Conservation (phyloP, 352 stramenopile species). For the Lagenidium sp. region DNA sequence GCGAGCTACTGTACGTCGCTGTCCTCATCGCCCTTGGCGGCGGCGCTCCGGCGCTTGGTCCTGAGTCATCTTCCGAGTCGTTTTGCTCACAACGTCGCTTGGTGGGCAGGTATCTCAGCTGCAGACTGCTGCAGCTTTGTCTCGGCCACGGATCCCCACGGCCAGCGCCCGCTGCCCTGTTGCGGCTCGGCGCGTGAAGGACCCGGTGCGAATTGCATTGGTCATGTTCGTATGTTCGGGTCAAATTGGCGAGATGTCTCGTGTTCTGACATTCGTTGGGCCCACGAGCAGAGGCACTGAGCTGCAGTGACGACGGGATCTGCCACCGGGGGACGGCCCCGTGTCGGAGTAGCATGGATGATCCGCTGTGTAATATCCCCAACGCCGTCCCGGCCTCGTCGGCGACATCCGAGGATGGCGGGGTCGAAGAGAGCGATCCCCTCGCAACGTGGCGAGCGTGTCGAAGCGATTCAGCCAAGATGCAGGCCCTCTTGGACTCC, state of each 20-base stretch:
- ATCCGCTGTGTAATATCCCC: constrained; percentile 25
- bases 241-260: too few relatives aligned
- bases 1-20: neutral
- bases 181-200: constrained; percentile 16
- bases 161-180: constrained; percentile 9
- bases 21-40: too few relatives aligned
- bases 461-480: constrained; percentile 13
- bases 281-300: constrained; percentile 11
- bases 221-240: neutral
- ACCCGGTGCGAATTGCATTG: too few relatives aligned
- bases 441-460: constrained; percentile 19
- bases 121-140: constrained; percentile 28
- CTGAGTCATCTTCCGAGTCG: too few relatives aligned
- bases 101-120: constrained; percentile 12
- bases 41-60: too few relatives aligned
- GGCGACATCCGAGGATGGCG: constrained; percentile 1
- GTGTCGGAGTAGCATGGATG: constrained; percentile 24
- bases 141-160: constrained; percentile 3
- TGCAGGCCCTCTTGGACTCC: constrained; percentile 10
- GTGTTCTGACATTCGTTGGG: neutral
- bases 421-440: too few relatives aligned
- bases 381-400: constrained; percentile 2
- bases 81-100: too few relatives aligned
- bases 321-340: constrained; percentile 13
- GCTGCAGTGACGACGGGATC: constrained; percentile 14